Conservation (phyloP, 495 filamentous ascomycete species). For the Thermothielavioides terrestris region DNA sequence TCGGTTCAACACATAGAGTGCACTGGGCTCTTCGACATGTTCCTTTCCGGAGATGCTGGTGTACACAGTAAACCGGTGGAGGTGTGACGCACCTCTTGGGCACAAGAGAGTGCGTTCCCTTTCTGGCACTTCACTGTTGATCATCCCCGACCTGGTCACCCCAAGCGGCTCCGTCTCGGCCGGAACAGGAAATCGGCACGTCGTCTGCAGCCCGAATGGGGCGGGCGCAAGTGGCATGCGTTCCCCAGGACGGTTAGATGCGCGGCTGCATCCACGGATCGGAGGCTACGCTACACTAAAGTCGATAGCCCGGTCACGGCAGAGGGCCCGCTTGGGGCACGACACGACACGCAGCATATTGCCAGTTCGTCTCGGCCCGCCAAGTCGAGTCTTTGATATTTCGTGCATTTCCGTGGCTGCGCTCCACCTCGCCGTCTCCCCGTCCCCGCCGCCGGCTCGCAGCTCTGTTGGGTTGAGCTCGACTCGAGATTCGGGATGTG, state of each 20-base stretch:
- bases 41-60: no score
- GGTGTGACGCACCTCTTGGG: not conserved
- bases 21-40: no score
- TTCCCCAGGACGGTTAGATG: not conserved
- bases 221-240: not conserved
- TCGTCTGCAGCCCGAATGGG: not conserved
- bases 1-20: no score
- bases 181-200: not conserved
- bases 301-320: not conserved
- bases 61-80: not conserved
- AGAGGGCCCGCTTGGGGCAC: not conserved
- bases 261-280: constrained; percentile 11
- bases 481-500: constrained; percentile 2
- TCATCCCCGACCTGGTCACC: not conserved
- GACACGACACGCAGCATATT: not conserved
- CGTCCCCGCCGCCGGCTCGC: not conserved
- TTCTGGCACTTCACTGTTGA: not conserved
- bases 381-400: not conserved
- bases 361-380: not conserved
- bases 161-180: not conserved
- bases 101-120: constrained; percentile 1
- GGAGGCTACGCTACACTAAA: no score
- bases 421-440: not conserved
- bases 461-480: not conserved
- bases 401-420: not conserved